Conservation (phyloP, 768 basidiomycete species). For the Xerocomellus dryophilus region DNA sequence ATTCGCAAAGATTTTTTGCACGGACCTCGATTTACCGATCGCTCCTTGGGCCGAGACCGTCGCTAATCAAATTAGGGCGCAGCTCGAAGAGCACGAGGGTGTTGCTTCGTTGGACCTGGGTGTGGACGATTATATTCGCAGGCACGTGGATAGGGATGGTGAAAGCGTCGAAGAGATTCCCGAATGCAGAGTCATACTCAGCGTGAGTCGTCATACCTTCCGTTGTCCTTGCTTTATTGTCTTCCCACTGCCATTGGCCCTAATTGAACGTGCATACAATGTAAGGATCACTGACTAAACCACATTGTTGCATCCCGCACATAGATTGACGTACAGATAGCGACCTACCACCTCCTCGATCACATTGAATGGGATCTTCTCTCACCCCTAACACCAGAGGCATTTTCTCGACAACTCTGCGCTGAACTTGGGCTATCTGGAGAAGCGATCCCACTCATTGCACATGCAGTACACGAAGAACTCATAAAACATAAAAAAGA, state of each 20-base stretch:
- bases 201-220: conserved; percentile 45
- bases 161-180: conserved; percentile 63
- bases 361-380: conserved; percentile 99
- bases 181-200: conserved; percentile 80
- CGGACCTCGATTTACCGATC: conserved; percentile 76
- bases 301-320: not conserved
- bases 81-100: conserved; percentile 86
- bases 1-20: conserved; percentile 85
- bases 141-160: conserved; percentile 12
- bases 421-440: conserved; percentile 84
- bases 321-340: conserved; percentile 96
- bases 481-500: conserved; percentile 94
- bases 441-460: conserved; percentile 83
- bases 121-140: conserved; percentile 29
- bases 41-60: conserved; percentile 72
- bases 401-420: conserved; percentile 76
- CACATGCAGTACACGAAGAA: conserved; percentile 94
- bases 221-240: not conserved
- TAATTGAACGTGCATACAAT: conserved; percentile 17
- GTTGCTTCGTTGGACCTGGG: conserved; percentile 76
- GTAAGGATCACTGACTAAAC: conserved; percentile 11
- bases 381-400: conserved; percentile 85
- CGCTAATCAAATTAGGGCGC: conserved; percentile 82
- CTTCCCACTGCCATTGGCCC: conserved; percentile 15
- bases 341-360: conserved; percentile 85